phyloP scores from a whole-genome alignment of 257 asterid genomes.

The Scutellaria barbata region DNA sequence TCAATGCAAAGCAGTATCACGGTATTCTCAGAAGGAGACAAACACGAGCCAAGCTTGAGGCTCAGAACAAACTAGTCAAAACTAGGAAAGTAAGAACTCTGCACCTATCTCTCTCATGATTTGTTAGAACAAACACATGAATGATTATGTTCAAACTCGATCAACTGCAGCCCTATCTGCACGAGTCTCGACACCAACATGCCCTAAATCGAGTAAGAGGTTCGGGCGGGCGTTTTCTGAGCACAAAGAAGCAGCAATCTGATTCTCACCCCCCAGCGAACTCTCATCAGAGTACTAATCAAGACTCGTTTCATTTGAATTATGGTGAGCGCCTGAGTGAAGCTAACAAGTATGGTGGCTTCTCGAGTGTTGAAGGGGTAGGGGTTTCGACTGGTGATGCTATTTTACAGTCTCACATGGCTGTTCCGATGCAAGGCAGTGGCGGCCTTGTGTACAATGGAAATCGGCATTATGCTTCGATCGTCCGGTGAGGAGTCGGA shows the following conservation, averaged over 20 bases:
- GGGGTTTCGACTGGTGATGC: conserved; percentile 32
- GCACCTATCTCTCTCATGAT: neutral
- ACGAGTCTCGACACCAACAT: conserved; percentile 95
- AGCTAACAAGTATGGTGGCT: conserved; percentile 32
- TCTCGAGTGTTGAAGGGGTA: conserved; percentile 35
- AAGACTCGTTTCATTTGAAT: conserved; percentile 34
- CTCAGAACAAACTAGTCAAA: conserved; percentile 86
- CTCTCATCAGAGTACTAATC: conserved; percentile 36
- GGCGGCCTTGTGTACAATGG: conserved; percentile 51
- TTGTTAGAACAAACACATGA: neutral
- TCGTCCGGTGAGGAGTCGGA: conserved; percentile 61
- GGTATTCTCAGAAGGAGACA: conserved; percentile 91
- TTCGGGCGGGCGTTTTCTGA: conserved; percentile 86
- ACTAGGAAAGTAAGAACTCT: conserved; percentile 62
- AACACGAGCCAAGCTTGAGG: conserved; percentile 93
- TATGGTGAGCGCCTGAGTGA: conserved; percentile 26
- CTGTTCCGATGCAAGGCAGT: conserved; percentile 45
- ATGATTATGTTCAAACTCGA: neutral
- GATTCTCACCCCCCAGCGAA: conserved; percentile 36
- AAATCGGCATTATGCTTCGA: conserved; percentile 57
- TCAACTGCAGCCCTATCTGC: conserved; percentile 84
- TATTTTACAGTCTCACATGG: conserved; percentile 42
- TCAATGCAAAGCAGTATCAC: conserved; percentile 90
- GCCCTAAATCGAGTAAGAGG: conserved; percentile 94
- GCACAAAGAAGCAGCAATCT: conserved; percentile 70